Percentiles rank a stretch among this genome's conserved stretches.
Conservation (phyloP, 345 rosid genomes). For the Pugionium cornutum region DNA sequence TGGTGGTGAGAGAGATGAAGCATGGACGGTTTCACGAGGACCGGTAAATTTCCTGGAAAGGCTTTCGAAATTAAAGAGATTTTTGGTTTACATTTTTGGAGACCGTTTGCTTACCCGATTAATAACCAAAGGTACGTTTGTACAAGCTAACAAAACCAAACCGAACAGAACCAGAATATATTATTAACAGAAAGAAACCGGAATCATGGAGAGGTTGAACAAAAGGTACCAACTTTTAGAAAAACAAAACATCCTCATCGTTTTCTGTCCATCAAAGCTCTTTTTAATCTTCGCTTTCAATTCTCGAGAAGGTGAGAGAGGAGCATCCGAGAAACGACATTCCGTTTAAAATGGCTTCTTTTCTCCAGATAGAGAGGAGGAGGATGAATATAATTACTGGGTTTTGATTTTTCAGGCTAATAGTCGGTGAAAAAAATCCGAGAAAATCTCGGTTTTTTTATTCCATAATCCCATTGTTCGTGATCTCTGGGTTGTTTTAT, state of each 20-base stretch:
- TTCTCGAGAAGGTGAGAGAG: slow-evolving; percentile 18
- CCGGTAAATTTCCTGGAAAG: background rate
- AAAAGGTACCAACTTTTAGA: slow-evolving; percentile 10
- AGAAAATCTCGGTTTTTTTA: background rate
- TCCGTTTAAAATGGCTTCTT: slow-evolving; percentile 13
- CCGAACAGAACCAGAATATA: background rate
- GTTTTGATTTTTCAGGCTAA: slow-evolving; percentile 8
- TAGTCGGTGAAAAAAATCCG: background rate
- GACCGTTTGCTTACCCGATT: slow-evolving; percentile 4
- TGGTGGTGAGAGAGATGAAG: slow-evolving; percentile 19
- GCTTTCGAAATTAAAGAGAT: background rate
- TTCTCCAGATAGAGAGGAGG: slow-evolving; percentile 25
- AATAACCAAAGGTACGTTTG: background rate
- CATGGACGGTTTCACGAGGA: slow-evolving; percentile 11
- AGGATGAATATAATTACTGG: background rate
- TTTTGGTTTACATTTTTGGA: background rate
- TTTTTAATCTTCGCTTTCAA: slow-evolving; percentile 8
- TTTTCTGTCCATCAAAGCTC: background rate
- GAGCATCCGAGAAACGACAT: slow-evolving; percentile 32
- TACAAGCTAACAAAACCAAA: background rate
- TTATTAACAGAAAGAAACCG: background rate
- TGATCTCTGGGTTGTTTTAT: slow-evolving; percentile 24
- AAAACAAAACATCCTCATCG: no score
- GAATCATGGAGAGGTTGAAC: slow-evolving; percentile 6
- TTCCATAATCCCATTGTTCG: slow-evolving; percentile 7